phyloP scores from a whole-genome alignment of 2,329 filamentous ascomycete species.

The Rugonectria rugulosa region DNA sequence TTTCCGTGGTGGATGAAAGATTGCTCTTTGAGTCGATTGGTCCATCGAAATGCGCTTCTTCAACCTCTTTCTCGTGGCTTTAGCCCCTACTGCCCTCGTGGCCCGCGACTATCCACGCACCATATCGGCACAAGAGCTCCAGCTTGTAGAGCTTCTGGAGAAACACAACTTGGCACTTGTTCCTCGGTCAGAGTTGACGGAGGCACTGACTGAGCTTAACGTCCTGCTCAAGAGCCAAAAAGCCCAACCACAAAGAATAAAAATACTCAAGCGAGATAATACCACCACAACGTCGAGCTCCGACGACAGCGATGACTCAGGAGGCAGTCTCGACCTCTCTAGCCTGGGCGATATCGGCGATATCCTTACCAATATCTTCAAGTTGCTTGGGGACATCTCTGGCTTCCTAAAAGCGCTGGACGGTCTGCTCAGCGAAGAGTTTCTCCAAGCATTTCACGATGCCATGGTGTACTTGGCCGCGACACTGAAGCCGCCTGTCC shows the following conservation, averaged over 20 bases:
- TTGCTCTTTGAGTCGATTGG: no score
- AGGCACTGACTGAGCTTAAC: constrained; percentile 52
- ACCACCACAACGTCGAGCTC: constrained; percentile 13
- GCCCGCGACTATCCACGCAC: constrained; percentile 35
- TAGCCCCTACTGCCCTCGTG: constrained; percentile 45
- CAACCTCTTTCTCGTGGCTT: constrained; percentile 43
- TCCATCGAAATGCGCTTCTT: constrained; percentile 43
- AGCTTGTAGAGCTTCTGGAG: constrained; percentile 50
- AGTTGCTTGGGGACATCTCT: constrained; percentile 32
- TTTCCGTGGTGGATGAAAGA: no score
- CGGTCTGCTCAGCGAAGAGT: constrained; percentile 46
- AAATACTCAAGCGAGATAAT: constrained; percentile 27
- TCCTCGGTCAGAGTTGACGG: constrained; percentile 55
- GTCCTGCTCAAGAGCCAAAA: constrained; percentile 46
- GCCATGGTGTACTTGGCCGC: constrained; percentile 49
- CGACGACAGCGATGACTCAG: constrained; percentile 1
- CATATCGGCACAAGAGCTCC: constrained; percentile 42
- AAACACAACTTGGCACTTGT: constrained; percentile 55
- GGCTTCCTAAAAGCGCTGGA: constrained; percentile 40
- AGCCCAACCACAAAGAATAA: constrained; percentile 1
- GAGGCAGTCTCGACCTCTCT: constrained; percentile 10
- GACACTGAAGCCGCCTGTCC: constrained; percentile 48
- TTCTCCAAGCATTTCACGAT: constrained; percentile 50
- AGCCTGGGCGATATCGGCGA: constrained; percentile 32
- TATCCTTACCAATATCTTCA: no score